Evolutionary conservation across 2,329 filamentous ascomycete genomes (phyloP).

Genomic region (Alternaria sp.): DNA sequence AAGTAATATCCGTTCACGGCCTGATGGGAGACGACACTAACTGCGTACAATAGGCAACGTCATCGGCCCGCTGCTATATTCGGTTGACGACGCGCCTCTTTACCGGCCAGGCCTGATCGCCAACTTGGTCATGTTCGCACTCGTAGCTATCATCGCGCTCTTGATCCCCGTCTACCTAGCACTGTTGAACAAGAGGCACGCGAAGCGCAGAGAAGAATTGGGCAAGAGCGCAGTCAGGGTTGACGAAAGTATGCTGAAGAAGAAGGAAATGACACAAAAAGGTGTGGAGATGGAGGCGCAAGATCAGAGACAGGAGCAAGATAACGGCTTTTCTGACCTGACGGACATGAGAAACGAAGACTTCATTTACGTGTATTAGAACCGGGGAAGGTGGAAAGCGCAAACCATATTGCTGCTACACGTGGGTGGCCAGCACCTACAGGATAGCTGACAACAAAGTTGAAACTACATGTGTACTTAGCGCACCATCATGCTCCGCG

Average conservation of each 20-base stretch:
- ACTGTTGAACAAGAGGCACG: constrained; percentile 39
- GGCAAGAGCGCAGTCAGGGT: constrained; percentile 38
- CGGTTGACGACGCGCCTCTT: constrained; percentile 40
- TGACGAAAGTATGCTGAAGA: constrained; percentile 47
- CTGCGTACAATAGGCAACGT: constrained; percentile 35
- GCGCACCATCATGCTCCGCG: not conserved
- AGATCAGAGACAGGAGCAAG: constrained; percentile 6
- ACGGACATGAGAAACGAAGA: constrained; percentile 32
- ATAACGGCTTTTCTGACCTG: constrained; percentile 26
- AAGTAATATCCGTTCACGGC: not conserved
- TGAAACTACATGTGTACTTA: not conserved
- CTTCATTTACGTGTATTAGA: constrained; percentile 14
- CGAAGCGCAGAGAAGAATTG: constrained; percentile 34
- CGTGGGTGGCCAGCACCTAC: not conserved
- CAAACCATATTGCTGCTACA: not conserved
- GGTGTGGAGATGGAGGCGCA: constrained; percentile 20
- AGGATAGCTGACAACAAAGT: not conserved
- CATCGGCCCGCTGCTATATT: constrained; percentile 47
- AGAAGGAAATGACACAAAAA: constrained; percentile 22
- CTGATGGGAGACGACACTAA: not conserved
- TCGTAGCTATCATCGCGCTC: constrained; percentile 36
- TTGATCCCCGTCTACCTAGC: constrained; percentile 42
- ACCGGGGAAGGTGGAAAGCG: not conserved
- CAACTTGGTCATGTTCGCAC: constrained; percentile 44
- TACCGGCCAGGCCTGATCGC: constrained; percentile 45